Base-by-base conservation (phyloP, 202 grass and related monocot species). In the Carex arenaria region DNA sequence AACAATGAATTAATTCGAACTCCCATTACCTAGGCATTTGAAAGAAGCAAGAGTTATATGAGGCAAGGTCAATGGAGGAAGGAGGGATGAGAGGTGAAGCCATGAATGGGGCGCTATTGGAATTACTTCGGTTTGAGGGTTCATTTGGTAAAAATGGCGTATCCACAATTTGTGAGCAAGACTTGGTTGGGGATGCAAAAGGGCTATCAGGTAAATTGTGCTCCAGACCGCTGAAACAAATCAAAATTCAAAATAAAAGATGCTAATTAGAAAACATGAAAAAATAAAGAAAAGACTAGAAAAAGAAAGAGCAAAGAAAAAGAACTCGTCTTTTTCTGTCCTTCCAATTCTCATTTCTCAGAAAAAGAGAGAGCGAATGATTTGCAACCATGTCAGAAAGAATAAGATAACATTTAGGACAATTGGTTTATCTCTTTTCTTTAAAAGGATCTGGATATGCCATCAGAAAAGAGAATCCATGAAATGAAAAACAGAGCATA, bases 141-240 rank as follows among this genome's bases (percentile, higher is more conserved):
- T 86, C 84, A 30, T 18, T 80, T 43, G 60, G 60, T 26, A 63
- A 71, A 69, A 75, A 47, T 79, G 78, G 4, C n/a, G 60, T 49
- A 59, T 45, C 72, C 54, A 67, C n/a, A 62, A 78, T 13, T 69
- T 51, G 76, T 68, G 57, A 63, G n/a, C 74, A 87, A 0, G 87
- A 85, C 72, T 92, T 97, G 90, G 85, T 90, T 59, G 92, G 92
- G 47, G 92, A 97, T 18, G 94, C 87, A 43, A 93, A 90, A 7
- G 92, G 95, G 84, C 89, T 91, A 53, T 91, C 89, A 56, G 92
- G 95, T 79, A 97, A 72, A 83, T 83, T 94, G 85, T 90, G 87
- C 82, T 94, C 90, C 89, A 88, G 54, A 65, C 43, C 69, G 75
- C 92, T 94, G 75, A 80, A 73, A 77, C 64, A 26, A 87, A 84